These are phyloP conservation scores for Aaosphaeria arxii DNA, from an alignment of 2,329 filamentous ascomycete genomes.

Conservation along the genomic window DNA sequence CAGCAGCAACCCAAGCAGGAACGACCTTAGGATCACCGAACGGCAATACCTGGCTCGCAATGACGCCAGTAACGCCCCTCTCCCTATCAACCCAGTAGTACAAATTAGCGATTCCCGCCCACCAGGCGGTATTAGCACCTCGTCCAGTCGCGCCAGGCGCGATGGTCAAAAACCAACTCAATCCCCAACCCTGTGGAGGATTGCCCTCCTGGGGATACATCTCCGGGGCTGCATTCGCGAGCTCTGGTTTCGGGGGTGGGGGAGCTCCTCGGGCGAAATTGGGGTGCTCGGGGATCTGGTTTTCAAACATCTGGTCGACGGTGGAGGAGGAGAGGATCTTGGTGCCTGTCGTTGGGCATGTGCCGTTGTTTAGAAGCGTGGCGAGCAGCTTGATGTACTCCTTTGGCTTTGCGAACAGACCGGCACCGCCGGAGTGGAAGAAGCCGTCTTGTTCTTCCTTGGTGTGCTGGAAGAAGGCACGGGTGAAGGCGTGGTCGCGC, in stretches of 20 bases:
- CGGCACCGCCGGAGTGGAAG: slow-evolving; percentile 62
- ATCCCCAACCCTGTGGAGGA: slow-evolving; percentile 63
- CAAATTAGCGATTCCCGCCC: slow-evolving; percentile 60
- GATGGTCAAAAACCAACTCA: slow-evolving; percentile 55
- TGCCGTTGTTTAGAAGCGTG: slow-evolving; percentile 63
- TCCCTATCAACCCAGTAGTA: slow-evolving; percentile 65
- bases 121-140: slow-evolving; percentile 50
- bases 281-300: slow-evolving; percentile 56
- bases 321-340: slow-evolving; percentile 57
- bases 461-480: slow-evolving; percentile 44
- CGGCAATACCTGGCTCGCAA: slow-evolving; percentile 32
- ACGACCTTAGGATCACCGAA: slow-evolving; percentile 33
- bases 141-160: slow-evolving; percentile 52
- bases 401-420: slow-evolving; percentile 56
- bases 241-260: slow-evolving; percentile 47
- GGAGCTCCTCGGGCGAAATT: slow-evolving; percentile 48
- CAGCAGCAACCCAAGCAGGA: slow-evolving; percentile 30
- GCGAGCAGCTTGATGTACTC: slow-evolving; percentile 63
- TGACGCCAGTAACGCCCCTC: slow-evolving; percentile 50
- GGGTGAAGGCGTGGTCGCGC: slow-evolving; percentile 52
- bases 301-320: slow-evolving; percentile 63
- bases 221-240: slow-evolving; percentile 49
- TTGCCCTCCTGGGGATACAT: slow-evolving; percentile 48
- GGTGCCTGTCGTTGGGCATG: slow-evolving; percentile 53
- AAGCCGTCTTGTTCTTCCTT: slow-evolving; percentile 43